Conservation (phyloP, 805 yeast species). For the Sugiyamaella boreocaroliniensis region DNA sequence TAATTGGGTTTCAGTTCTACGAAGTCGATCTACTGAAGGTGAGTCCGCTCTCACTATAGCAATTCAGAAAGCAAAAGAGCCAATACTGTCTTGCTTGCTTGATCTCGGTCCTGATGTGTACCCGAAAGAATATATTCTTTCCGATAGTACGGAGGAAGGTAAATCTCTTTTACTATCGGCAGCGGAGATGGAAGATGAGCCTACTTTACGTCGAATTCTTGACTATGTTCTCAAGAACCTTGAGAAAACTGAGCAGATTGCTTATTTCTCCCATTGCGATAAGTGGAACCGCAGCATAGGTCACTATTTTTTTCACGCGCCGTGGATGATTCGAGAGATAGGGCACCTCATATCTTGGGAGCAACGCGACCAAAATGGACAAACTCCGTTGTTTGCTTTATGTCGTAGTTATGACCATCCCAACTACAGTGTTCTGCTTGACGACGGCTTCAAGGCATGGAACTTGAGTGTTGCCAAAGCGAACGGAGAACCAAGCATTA, state of each 20-base stretch:
- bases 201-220: slow-evolving; percentile 42
- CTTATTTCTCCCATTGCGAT: slow-evolving; percentile 49
- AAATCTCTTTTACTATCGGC: slow-evolving; percentile 57
- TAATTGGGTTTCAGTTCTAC: slow-evolving; percentile 25
- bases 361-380: slow-evolving; percentile 52
- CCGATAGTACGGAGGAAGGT: slow-evolving; percentile 51
- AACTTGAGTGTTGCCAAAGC: not conserved
- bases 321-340: slow-evolving; percentile 43
- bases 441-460: slow-evolving; percentile 17
- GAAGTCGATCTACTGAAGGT: slow-evolving; percentile 47
- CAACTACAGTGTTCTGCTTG: slow-evolving; percentile 38
- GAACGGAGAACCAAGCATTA: slow-evolving; percentile 25
- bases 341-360: slow-evolving; percentile 68
- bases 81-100: not conserved
- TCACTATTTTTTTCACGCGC: slow-evolving; percentile 61
- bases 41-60: slow-evolving; percentile 68
- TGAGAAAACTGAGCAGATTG: slow-evolving; percentile 36
- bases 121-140: slow-evolving; percentile 61
- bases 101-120: not conserved
- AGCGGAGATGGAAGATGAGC: slow-evolving; percentile 45
- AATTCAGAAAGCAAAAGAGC: slow-evolving; percentile 31
- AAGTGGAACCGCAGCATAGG: slow-evolving; percentile 54
- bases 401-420: slow-evolving; percentile 77
- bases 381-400: slow-evolving; percentile 72
- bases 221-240: slow-evolving; percentile 42